Evolutionary conservation across 371 early-diverging fungal species (phyloP).

Genomic region (Mortierella sp.): DNA sequence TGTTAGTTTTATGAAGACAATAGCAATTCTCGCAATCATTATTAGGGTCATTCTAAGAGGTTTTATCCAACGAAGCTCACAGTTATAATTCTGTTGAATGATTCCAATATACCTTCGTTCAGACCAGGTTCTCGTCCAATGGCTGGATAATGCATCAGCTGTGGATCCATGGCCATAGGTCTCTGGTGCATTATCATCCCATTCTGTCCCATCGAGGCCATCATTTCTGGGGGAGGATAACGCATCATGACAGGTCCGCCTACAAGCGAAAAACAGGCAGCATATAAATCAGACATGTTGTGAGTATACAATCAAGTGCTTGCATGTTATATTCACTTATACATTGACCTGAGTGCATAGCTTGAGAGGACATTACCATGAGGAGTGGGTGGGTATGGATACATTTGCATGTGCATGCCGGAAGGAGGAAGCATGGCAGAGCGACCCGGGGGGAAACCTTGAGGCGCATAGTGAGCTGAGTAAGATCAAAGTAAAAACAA

Average conservation of each 20-base stretch:
- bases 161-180: slow-evolving; percentile 48
- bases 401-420: slow-evolving; percentile 67
- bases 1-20: neutral
- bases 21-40: neutral
- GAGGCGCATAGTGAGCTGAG: slow-evolving; percentile 36
- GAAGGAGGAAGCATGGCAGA: slow-evolving; percentile 62
- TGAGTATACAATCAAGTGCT: neutral
- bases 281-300: neutral
- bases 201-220: slow-evolving; percentile 57
- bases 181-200: slow-evolving; percentile 57
- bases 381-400: slow-evolving; percentile 65
- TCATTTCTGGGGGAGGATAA: slow-evolving; percentile 66
- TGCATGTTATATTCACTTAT: neutral
- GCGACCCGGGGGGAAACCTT: slow-evolving; percentile 39
- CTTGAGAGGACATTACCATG: slow-evolving; percentile 33
- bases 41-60: neutral
- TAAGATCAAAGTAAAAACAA: neutral
- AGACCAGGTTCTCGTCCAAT: slow-evolving; percentile 21
- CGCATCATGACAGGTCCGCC: slow-evolving; percentile 68
- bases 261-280: slow-evolving; percentile 6
- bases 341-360: neutral
- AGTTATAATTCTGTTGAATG: too few species aligned
- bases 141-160: slow-evolving; percentile 32
- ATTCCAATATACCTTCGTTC: slow-evolving; percentile 15
- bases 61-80: neutral